Evolutionary conservation across 2,329 filamentous ascomycete species (phyloP).

Genomic region (Stagonosporopsis tanaceti): DNA sequence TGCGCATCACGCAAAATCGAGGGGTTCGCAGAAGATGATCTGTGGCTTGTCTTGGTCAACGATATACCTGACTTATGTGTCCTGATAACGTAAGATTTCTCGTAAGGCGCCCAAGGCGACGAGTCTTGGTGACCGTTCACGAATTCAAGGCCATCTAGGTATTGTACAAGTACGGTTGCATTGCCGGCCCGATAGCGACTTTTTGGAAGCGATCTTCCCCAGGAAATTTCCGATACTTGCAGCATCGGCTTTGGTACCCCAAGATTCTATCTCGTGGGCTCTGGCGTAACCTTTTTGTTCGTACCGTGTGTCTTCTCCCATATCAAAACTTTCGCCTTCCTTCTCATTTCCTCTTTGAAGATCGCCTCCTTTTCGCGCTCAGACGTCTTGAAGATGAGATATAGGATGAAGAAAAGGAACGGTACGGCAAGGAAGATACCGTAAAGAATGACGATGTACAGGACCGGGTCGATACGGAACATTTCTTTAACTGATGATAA

Average conservation of each 20-base stretch:
- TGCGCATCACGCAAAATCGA: slow-evolving; percentile 2
- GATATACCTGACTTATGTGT: neutral
- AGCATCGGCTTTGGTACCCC: too few species aligned
- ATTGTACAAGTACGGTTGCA: neutral
- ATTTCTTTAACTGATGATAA: too few species aligned
- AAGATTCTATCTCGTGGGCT: neutral
- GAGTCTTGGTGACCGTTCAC: neutral
- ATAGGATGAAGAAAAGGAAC: neutral
- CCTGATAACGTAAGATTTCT: neutral
- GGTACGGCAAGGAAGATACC: neutral
- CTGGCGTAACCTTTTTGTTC: neutral
- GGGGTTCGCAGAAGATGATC: neutral
- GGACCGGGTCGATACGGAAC: neutral
- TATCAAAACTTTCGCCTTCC: neutral
- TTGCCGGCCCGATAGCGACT: slow-evolving; percentile 7
- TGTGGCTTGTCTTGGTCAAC: neutral
- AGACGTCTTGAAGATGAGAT: slow-evolving; percentile 1
- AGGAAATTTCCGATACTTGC: neutral
- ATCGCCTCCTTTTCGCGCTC: slow-evolving; percentile 1
- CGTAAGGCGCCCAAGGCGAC: neutral
- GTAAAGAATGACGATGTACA: neutral
- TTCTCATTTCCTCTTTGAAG: neutral
- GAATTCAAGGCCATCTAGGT: neutral
- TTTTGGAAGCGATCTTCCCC: neutral
- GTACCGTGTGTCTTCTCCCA: neutral